These are phyloP conservation scores for Fraxinus cuspidata DNA, from an alignment of 257 asterid genomes.

Conservation along the genomic window DNA sequence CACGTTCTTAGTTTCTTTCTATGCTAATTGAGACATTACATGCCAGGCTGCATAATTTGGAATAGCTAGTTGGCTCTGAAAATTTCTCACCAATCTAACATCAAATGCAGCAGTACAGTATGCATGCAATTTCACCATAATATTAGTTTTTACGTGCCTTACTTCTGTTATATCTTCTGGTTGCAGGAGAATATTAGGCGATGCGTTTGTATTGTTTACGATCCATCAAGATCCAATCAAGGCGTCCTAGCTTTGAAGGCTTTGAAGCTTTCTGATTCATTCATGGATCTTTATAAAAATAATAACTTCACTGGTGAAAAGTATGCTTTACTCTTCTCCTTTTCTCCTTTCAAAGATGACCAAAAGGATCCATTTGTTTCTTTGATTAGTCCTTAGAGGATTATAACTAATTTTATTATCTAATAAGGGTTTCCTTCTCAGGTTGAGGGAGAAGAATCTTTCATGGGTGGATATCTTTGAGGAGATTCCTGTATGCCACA, in stretches of 20 bases:
- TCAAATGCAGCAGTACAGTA: background rate
- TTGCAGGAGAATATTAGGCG: constrained; percentile 90
- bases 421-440: constrained; percentile 30
- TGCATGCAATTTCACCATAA: background rate
- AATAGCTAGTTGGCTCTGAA: background rate
- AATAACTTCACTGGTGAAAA: constrained; percentile 93
- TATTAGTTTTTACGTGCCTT: constrained; percentile 1
- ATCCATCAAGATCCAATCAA: constrained; percentile 96
- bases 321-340: constrained; percentile 42
- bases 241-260: constrained; percentile 97
- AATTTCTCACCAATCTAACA: background rate
- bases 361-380: background rate
- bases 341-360: constrained; percentile 5
- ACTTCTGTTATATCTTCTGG: constrained; percentile 16
- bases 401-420: constrained; percentile 4
- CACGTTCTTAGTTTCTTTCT: background rate
- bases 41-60: background rate
- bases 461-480: constrained; percentile 98
- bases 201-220: constrained; percentile 94
- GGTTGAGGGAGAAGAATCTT: constrained; percentile 95
- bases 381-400: background rate
- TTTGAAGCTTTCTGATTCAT: constrained; percentile 92
- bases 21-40: background rate
- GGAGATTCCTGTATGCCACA: constrained; percentile 82
- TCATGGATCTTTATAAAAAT: constrained; percentile 91